Evolutionary conservation across 108 stramenopile genomes (phyloP), one percentile per base, ranked within the genome.

Genomic region (Conticribra weissflogii): DNA sequence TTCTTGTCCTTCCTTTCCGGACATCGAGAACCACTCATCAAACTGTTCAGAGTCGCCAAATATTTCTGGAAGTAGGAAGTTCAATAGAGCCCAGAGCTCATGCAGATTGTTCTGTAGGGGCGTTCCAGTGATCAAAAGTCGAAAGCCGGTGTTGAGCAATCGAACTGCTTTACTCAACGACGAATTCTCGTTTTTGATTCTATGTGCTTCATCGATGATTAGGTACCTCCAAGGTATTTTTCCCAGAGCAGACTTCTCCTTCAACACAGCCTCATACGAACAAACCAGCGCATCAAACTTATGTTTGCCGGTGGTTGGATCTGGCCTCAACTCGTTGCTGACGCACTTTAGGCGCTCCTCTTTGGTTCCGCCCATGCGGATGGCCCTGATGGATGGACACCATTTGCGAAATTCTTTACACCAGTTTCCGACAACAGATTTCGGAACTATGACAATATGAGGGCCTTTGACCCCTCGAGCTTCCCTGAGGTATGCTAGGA

Each of bases 181-280:
- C 3, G 87, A 89, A 54, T 97, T 96, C 70, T 97, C 96, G 79
- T 99, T 99, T 84, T 99, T 99, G 91, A 99, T 98, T 44, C 99
- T 85, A 79, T 99, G 99, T 0, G 97, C 99, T 66, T 99, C 98
- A 79, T 98, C 97, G 68, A 97, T 84, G 59, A 89, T 90, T 24
- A 90, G 66, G 56, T 92, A 93, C 51, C 87, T 82, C 92, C 90
- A 95, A 9, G 85, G 65, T 48, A 98, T 96, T 65, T 86, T 91
- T 21, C 67, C 68, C 31, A 99, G 78, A 34, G 80, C 83, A 29
- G 72, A 66, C 76, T 87, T 86, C 71, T 97, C 97, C 76, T 97
- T 97, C 78, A 94, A 82, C 24, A 94, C 56, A 7, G 88, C 95
- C 83, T 99, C 99, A 72, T 98, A 99, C 21, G 94, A 95, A 49